A percentile compares a stretch with the other conserved stretches of the same genome.
Conservation (phyloP, 2,329 filamentous ascomycete genomes). For the Thielaviopsis euricoi region DNA sequence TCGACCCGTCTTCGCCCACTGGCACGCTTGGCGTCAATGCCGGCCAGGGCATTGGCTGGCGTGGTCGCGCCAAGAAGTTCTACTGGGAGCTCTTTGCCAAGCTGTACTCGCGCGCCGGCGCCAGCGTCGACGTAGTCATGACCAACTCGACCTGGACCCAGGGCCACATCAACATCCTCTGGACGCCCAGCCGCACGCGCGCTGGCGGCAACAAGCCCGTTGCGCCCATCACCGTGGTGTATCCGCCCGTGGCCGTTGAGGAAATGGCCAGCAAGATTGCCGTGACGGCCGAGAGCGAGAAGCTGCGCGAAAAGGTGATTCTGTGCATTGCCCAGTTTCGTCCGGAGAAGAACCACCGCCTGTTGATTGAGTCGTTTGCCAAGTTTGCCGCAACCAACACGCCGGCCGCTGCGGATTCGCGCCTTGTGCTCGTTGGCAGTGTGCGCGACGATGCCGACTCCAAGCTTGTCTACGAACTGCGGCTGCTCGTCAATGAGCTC, state of each 20-base stretch:
- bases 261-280: conserved; percentile 64
- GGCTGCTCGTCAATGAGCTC: conserved; percentile 73
- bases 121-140: conserved; percentile 83
- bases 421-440: conserved; percentile 73
- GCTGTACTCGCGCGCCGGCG: conserved; percentile 68
- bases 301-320: conserved; percentile 51
- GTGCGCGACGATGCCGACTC: conserved; percentile 74
- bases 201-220: conserved; percentile 21
- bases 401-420: conserved; percentile 36
- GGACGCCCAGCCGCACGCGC: conserved; percentile 41
- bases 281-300: conserved; percentile 52
- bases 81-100: conserved; percentile 82
- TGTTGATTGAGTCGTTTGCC: conserved; percentile 74
- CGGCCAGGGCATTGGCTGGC: conserved; percentile 57
- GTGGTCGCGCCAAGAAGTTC: conserved; percentile 53
- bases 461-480: conserved; percentile 72
- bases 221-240: conserved; percentile 57
- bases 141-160: conserved; percentile 96
- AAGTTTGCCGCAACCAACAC: conserved; percentile 47
- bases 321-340: conserved; percentile 96
- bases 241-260: conserved; percentile 79
- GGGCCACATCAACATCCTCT: conserved; percentile 61
- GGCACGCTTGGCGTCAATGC: conserved; percentile 64
- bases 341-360: conserved; percentile 87
- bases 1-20: conserved; percentile 43